phyloP scores from a whole-genome alignment of 2,329 filamentous ascomycete species.

The Alternaria conjuncta region DNA sequence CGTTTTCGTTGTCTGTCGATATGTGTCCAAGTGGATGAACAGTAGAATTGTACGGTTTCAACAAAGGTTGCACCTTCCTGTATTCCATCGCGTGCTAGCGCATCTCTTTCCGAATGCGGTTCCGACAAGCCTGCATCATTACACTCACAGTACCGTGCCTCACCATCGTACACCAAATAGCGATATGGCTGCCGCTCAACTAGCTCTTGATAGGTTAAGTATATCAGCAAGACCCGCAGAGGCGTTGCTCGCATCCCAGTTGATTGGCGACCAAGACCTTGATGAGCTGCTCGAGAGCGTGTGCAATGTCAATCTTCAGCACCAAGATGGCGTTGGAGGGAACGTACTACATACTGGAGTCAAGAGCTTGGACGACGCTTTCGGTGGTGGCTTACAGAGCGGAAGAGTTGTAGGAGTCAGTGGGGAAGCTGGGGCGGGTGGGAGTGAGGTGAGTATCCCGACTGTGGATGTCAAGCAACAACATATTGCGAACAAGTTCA shows the following conservation, averaged over 20 bases:
- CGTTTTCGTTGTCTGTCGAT: not conserved
- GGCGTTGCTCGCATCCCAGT: slow-evolving; percentile 23
- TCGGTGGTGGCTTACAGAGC: slow-evolving; percentile 48
- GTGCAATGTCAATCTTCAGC: not conserved
- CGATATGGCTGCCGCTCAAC: not conserved
- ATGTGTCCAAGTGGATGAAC: not conserved
- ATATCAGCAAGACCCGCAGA: slow-evolving; percentile 9
- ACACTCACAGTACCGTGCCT: not conserved
- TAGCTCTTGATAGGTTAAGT: not conserved
- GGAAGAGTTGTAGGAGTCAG: slow-evolving; percentile 47
- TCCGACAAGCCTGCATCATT: not conserved
- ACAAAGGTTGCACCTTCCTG: not conserved
- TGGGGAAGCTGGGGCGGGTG: slow-evolving; percentile 33
- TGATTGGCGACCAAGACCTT: slow-evolving; percentile 27
- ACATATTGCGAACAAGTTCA: not conserved
- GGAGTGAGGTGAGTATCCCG: slow-evolving; percentile 27
- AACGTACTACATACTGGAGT: slow-evolving; percentile 30
- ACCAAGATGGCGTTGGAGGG: not conserved
- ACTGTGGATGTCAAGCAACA: not conserved
- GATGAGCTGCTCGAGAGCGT: slow-evolving; percentile 15
- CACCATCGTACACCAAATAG: not conserved
- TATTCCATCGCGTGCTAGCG: not conserved
- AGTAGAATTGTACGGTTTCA: not conserved
- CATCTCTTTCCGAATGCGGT: not conserved
- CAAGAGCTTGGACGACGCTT: slow-evolving; percentile 43